Percentiles rank a stretch among this genome's conserved stretches.
These are phyloP conservation scores for Orbilia javanica DNA, from an alignment of 2,329 filamentous ascomycete genomes.

Conservation along the genomic window DNA sequence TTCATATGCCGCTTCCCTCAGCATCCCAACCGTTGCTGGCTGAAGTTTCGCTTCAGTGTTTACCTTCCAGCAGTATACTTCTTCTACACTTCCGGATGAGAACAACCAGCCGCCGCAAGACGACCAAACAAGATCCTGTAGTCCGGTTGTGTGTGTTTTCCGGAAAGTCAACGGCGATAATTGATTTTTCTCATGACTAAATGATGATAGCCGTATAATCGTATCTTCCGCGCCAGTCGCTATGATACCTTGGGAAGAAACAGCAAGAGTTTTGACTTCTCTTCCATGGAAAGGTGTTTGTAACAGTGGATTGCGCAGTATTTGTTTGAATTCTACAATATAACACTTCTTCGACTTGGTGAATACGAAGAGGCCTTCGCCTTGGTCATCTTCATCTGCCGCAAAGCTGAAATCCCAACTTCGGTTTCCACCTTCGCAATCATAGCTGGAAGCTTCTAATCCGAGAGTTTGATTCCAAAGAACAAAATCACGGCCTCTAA, in stretches of 20 bases:
- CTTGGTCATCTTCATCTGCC: conserved; percentile 61
- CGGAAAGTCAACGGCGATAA: conserved; percentile 69
- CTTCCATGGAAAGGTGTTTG: conserved; percentile 83
- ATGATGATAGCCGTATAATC: conserved; percentile 78
- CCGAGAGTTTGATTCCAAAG: conserved; percentile 82
- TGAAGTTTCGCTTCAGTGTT: conserved; percentile 67
- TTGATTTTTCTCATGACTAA: conserved; percentile 64
- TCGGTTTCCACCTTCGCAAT: conserved; percentile 87
- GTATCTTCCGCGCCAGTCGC: conserved; percentile 80
- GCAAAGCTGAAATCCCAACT: conserved; percentile 74
- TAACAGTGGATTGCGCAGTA: conserved; percentile 68
- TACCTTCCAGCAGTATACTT: conserved; percentile 87
- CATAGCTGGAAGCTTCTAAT: conserved; percentile 77
- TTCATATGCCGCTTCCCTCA: conserved; percentile 72
- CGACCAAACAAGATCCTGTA: conserved; percentile 85
- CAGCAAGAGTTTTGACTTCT: conserved; percentile 78
- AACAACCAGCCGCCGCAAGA: conserved; percentile 77
- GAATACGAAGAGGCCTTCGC: conserved; percentile 75
- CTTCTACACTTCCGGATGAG: conserved; percentile 87
- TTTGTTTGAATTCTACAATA: conserved; percentile 44
- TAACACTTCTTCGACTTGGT: conserved; percentile 73
- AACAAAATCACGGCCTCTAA: conserved; percentile 82
- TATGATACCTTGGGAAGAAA: conserved; percentile 68
- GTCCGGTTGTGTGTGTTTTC: conserved; percentile 82
- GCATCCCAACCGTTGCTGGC: conserved; percentile 65